phyloP scores from a whole-genome alignment of 257 asterid genomes.

The Forsythia viridissima region DNA sequence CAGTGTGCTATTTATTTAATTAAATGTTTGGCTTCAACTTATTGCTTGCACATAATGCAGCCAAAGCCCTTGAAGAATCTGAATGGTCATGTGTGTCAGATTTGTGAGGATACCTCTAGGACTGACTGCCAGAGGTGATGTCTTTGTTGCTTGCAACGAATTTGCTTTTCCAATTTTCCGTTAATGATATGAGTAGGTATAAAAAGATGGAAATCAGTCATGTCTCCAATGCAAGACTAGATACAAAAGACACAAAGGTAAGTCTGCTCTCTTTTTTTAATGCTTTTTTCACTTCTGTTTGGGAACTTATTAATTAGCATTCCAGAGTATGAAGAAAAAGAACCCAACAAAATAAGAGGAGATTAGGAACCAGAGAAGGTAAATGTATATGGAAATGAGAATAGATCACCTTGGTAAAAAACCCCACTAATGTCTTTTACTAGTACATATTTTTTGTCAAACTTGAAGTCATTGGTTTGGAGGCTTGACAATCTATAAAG shows the following conservation, averaged over 20 bases:
- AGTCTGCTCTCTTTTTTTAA: slow-evolving; percentile 14
- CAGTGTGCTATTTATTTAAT: neutral
- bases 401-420: no score
- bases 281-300: neutral
- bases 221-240: slow-evolving; percentile 93
- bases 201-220: slow-evolving; percentile 22
- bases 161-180: slow-evolving; percentile 94
- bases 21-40: slow-evolving; percentile 10
- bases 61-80: slow-evolving; percentile 59
- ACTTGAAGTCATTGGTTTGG: no score
- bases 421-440: neutral
- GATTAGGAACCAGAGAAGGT: no score
- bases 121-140: no score
- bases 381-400: no score
- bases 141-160: slow-evolving; percentile 26
- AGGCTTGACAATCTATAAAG: neutral
- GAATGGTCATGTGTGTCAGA: slow-evolving; percentile 51
- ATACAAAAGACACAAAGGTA: slow-evolving; percentile 88
- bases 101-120: no score
- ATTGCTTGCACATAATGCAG: slow-evolving; percentile 45
- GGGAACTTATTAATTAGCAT: slow-evolving; percentile 8
- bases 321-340: no score
- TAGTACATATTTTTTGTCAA: neutral
- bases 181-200: slow-evolving; percentile 85
- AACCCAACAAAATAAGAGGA: no score